phyloP scores from a whole-genome alignment of 495 filamentous ascomycete species.

The Penicillium angulare region DNA sequence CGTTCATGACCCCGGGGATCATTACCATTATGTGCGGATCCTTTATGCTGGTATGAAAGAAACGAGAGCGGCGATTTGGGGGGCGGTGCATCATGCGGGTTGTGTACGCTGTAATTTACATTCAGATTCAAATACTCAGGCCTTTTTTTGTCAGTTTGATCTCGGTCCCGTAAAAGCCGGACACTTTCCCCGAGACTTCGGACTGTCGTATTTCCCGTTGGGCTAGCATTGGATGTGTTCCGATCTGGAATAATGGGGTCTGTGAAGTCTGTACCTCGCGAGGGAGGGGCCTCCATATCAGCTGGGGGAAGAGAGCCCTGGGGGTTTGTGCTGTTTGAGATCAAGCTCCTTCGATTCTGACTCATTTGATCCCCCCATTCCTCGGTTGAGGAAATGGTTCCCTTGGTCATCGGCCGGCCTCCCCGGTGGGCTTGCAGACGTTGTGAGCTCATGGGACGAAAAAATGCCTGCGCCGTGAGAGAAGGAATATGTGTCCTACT shows the following conservation, averaged over 20 bases:
- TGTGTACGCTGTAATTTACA: constrained; percentile 49
- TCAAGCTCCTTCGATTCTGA: constrained; percentile 49
- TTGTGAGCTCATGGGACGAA: constrained; percentile 95
- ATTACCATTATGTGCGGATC: constrained; percentile 40
- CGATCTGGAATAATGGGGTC: constrained; percentile 61
- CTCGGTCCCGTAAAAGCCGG: constrained; percentile 61
- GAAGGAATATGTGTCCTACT: constrained; percentile 88
- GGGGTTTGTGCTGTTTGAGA: constrained; percentile 43
- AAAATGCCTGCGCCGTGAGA: constrained; percentile 86
- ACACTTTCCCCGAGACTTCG: constrained; percentile 72
- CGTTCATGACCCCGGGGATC: constrained; percentile 68
- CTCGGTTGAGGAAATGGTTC: constrained; percentile 38
- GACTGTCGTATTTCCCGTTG: constrained; percentile 62
- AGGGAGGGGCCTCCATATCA: constrained; percentile 64
- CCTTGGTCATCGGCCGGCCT: constrained; percentile 49
- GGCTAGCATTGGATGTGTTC: constrained; percentile 72
- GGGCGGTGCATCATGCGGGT: constrained; percentile 51
- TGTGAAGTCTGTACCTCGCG: constrained; percentile 77
- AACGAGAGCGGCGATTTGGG: constrained; percentile 72
- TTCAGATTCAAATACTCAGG: constrained; percentile 59
- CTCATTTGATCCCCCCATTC: constrained; percentile 44
- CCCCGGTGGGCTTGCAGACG: constrained; percentile 87
- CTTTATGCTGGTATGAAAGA: constrained; percentile 54
- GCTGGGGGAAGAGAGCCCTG: constrained; percentile 40
- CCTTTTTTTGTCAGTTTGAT: constrained; percentile 45